phyloP scores from a whole-genome alignment of 768 basidiomycete species.

The Phanerodontia chrysosporium region DNA sequence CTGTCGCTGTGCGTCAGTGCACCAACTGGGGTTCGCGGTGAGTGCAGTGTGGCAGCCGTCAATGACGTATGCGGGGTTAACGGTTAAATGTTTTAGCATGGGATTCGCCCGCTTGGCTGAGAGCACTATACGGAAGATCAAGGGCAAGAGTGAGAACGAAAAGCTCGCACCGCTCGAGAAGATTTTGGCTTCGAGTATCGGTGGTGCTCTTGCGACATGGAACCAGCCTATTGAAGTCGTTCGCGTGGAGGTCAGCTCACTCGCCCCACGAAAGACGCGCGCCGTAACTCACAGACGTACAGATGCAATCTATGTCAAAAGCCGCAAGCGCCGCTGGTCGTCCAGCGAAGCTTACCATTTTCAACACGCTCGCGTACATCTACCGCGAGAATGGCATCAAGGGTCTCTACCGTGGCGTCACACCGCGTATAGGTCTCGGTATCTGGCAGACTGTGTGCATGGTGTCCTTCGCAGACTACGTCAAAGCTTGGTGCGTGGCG shows the following conservation, averaged over 20 bases:
- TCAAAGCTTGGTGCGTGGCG: constrained; percentile 68
- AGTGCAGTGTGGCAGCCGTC: constrained; percentile 22
- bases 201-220: constrained; percentile 96
- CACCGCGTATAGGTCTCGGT: constrained; percentile 93
- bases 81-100: constrained; percentile 52
- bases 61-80: not conserved
- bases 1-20: constrained; percentile 86
- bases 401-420: constrained; percentile 95
- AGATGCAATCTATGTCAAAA: constrained; percentile 99
- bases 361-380: constrained; percentile 90
- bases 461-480: constrained; percentile 97
- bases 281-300: not conserved
- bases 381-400: constrained; percentile 96
- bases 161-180: constrained; percentile 77
- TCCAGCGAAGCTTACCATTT: constrained; percentile 86
- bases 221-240: constrained; percentile 99
- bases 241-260: constrained; percentile 76
- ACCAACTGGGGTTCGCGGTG: constrained; percentile 93
- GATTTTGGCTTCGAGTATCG: constrained; percentile 82
- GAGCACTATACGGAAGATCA: constrained; percentile 64
- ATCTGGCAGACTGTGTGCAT: constrained; percentile 99
- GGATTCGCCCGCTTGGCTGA: constrained; percentile 96
- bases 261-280: not conserved
- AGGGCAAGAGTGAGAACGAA: constrained; percentile 77
- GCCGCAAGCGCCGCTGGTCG: constrained; percentile 63